phyloP scores from a whole-genome alignment of 495 filamentous ascomycete species.

The Aspergillus olivimuriae region DNA sequence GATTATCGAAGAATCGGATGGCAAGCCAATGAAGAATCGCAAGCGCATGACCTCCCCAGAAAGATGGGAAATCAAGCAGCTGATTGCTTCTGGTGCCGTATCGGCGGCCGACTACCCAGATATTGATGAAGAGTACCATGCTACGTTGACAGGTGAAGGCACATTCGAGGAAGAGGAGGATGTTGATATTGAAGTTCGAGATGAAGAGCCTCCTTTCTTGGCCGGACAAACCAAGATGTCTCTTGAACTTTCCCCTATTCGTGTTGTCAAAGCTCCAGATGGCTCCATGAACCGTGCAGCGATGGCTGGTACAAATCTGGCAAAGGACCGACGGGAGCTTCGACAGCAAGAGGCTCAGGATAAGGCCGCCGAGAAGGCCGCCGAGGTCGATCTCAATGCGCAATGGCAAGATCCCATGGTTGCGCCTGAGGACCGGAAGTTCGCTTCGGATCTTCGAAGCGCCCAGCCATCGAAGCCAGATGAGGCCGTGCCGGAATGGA shows the following conservation, averaged over 20 bases:
- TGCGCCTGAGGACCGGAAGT: slow-evolving; percentile 71
- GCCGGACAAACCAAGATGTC: slow-evolving; percentile 95
- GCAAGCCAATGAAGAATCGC: slow-evolving; percentile 51
- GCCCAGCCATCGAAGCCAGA: slow-evolving; percentile 47
- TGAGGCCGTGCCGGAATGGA: slow-evolving; percentile 87
- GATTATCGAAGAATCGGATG: slow-evolving; percentile 59
- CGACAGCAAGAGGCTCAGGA: slow-evolving; percentile 84
- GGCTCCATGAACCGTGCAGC: slow-evolving; percentile 92
- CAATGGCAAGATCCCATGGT: slow-evolving; percentile 99
- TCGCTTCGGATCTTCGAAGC: slow-evolving; percentile 74
- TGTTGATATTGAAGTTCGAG: slow-evolving; percentile 91
- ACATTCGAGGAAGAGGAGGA: slow-evolving; percentile 95
- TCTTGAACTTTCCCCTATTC: slow-evolving; percentile 86
- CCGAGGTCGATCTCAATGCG: slow-evolving; percentile 76
- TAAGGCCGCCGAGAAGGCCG: slow-evolving; percentile 68
- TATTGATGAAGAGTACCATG: slow-evolving; percentile 88
- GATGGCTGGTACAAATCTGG: slow-evolving; percentile 84
- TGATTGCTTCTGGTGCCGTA: slow-evolving; percentile 89
- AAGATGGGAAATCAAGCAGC: slow-evolving; percentile 92
- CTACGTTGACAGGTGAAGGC: slow-evolving; percentile 76
- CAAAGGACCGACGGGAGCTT: slow-evolving; percentile 84
- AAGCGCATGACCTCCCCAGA: slow-evolving; percentile 96
- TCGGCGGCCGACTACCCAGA: slow-evolving; percentile 91
- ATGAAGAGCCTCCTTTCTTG: slow-evolving; percentile 94
- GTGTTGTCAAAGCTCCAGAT: slow-evolving; percentile 95